A percentile compares a stretch with the other conserved stretches of the same genome.
These are phyloP conservation scores for Trichoderma endophyticum DNA, from an alignment of 2,329 filamentous ascomycete genomes.

Conservation along the genomic window DNA sequence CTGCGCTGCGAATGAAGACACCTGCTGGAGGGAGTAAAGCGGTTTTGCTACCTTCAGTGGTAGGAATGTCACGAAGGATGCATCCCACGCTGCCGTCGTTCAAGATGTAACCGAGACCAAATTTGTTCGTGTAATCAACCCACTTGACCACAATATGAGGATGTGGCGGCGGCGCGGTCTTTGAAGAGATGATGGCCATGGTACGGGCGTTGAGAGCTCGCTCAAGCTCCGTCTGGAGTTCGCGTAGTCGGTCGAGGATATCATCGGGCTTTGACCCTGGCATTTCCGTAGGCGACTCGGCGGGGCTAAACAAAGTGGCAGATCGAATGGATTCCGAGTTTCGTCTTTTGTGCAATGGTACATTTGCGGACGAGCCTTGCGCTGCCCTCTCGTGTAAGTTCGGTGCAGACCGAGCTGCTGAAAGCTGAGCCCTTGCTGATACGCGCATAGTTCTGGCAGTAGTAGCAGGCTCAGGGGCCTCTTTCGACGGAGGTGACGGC, in stretches of 20 bases:
- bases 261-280: slow-evolving; percentile 55
- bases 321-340: slow-evolving; percentile 34
- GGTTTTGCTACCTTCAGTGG: slow-evolving; percentile 47
- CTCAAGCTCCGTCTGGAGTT: slow-evolving; percentile 59
- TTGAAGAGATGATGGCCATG: slow-evolving; percentile 57
- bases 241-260: slow-evolving; percentile 53
- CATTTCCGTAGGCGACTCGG: slow-evolving; percentile 50
- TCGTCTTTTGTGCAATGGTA: slow-evolving; percentile 27
- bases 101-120: slow-evolving; percentile 78
- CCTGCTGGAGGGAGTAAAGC: slow-evolving; percentile 65
- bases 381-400: slow-evolving; percentile 32
- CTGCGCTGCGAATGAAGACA: slow-evolving; percentile 67
- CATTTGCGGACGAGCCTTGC: slow-evolving; percentile 27
- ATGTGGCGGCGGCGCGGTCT: slow-evolving; percentile 52
- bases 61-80: slow-evolving; percentile 56
- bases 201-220: slow-evolving; percentile 61
- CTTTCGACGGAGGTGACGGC: slow-evolving; percentile 19
- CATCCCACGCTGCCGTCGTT: slow-evolving; percentile 79
- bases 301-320: slow-evolving; percentile 54
- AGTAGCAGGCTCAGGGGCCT: slow-evolving; percentile 23
- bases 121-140: slow-evolving; percentile 88
- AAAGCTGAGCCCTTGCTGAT: slow-evolving; percentile 29
- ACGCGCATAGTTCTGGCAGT: slow-evolving; percentile 28
- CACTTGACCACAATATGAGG: slow-evolving; percentile 71
- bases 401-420: slow-evolving; percentile 28